Percentiles rank a stretch among this genome's conserved stretches.
These are phyloP conservation scores for Paraphaeosphaeria sporulosa DNA, from an alignment of 2,329 filamentous ascomycete species.

Conservation along the genomic window DNA sequence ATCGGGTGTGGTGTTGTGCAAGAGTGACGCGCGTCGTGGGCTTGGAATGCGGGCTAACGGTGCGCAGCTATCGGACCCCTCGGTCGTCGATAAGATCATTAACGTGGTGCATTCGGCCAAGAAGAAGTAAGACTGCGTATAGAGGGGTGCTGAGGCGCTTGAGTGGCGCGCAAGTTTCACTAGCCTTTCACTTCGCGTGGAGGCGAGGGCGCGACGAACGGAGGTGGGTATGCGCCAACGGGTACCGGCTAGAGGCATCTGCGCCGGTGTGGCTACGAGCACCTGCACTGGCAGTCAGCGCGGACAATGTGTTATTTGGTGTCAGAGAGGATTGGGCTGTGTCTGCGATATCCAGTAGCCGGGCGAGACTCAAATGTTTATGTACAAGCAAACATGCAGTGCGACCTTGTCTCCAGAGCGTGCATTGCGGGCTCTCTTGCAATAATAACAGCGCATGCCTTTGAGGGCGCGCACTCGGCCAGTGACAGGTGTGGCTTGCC, in stretches of 20 bases:
- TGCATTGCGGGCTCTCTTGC: too few species aligned
- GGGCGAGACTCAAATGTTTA: background rate
- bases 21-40: constrained; percentile 39
- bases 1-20: constrained; percentile 2
- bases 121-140: constrained; percentile 30
- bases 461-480: background rate
- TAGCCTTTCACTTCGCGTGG: background rate
- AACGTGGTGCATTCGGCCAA: constrained; percentile 72
- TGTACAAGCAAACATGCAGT: background rate
- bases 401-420: background rate
- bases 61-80: constrained; percentile 82
- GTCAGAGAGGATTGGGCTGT: background rate
- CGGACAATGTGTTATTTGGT: constrained; percentile 7
- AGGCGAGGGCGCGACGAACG: background rate
- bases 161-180: constrained; percentile 14
- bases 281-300: background rate
- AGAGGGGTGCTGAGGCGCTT: constrained; percentile 3
- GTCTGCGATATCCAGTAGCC: constrained; percentile 3
- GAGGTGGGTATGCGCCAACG: background rate
- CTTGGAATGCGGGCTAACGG: constrained; percentile 34
- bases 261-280: background rate
- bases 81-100: constrained; percentile 90
- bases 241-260: background rate
- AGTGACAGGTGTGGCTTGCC: constrained; percentile 9
- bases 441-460: background rate